Evolutionary conservation across 129 eudicot species (phyloP), one percentile per base, ranked within the genome.

Genomic region (Glebionis coronaria): DNA sequence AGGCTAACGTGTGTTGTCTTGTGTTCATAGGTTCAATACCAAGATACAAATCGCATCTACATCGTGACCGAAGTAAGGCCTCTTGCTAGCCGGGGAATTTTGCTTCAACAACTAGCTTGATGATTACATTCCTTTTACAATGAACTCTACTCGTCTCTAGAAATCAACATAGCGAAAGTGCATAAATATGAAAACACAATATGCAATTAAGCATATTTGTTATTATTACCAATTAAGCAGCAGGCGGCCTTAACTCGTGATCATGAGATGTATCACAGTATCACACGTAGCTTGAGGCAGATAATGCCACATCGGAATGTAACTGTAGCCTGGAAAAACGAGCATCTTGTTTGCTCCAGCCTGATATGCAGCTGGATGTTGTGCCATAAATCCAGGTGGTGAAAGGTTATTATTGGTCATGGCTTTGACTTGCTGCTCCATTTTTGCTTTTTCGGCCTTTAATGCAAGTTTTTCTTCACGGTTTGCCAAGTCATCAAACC

Each of bases 231-330:
- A 60, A 12, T 79, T 79, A 92, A 61, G 98, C 96, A 55, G 98
- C 98, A 53, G 96, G 96, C 44, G 96, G 96, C 85, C 98, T 92
- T 71, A 92, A 89, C 79, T 83, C 80, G 38, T 85, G 98, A 84
- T 92, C 98, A 44, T 71, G 91, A 68, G 98, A 82, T 27, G 96
- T 88, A 70, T 92, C 96, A 44, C 81, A 73, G 96, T 88, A 70
- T 92, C 96, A 44, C 81, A 73, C 3, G 68, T 29, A 68, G 87
- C 58, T 27, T 77, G 87, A 2, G 95, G 90, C 47, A 88, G 56
- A 71, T 92, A 92, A 47, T 82, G 95, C 87, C 89, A 92, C 98
- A 92, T 88, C 9, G 95, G 98, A 54, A 74, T 79, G 69, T 73
- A 82, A 23, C 96, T 63, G 18, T 81, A 91, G 68, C 98, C 81